Evolutionary conservation across 805 yeast genomes (phyloP).

Genomic region (Kluyveromyces nonfermentans): DNA sequence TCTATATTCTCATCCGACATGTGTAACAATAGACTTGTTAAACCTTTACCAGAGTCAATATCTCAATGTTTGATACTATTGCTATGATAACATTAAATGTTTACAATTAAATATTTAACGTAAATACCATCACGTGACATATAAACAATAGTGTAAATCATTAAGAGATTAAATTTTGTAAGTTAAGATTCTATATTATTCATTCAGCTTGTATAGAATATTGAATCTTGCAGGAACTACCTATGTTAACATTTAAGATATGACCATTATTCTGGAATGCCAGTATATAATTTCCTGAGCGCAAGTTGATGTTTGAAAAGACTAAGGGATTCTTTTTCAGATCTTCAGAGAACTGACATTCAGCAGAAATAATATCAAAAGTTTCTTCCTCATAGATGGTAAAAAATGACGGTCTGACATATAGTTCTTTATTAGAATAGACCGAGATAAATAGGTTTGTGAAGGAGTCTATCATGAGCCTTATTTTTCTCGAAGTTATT

Average conservation of each 20-base stretch:
- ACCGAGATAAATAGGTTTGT: background rate
- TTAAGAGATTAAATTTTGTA: too few species aligned
- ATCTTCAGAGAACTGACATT: background rate
- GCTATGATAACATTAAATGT: background rate
- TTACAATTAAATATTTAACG: background rate
- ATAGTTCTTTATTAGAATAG: background rate
- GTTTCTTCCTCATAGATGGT: background rate
- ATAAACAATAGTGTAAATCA: too few species aligned
- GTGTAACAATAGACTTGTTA: constrained; percentile 11
- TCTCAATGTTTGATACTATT: background rate
- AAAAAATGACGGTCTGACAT: background rate
- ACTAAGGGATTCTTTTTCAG: background rate
- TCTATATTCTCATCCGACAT: constrained; percentile 3
- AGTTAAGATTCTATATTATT: too few species aligned
- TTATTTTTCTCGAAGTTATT: background rate
- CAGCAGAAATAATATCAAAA: background rate
- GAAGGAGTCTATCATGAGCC: background rate
- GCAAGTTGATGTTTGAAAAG: background rate
- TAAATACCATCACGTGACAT: background rate
- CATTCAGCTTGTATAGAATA: background rate
- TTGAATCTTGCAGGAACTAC: background rate
- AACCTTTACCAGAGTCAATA: constrained; percentile 2
- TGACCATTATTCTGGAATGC: background rate
- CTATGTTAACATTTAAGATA: background rate
- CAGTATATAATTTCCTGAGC: background rate